Percentiles rank a stretch among this genome's conserved stretches.
phyloP scores from a whole-genome alignment of 192 early-diverging fungal species.

The Rhizoclosmatium sp. region DNA sequence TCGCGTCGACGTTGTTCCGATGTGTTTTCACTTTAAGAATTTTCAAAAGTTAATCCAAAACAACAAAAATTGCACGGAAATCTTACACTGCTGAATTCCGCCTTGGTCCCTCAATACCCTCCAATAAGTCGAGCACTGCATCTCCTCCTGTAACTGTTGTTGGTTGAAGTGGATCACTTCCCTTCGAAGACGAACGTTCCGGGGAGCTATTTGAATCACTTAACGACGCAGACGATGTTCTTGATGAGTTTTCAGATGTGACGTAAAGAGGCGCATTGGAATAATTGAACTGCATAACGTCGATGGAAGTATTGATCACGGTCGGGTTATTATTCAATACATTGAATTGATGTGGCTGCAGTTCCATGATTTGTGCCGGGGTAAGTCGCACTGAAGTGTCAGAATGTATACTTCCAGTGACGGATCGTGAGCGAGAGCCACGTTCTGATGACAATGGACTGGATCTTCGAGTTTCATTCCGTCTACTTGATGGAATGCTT shows the following conservation, averaged over 20 bases:
- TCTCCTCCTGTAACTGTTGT: background rate
- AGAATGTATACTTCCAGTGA: background rate
- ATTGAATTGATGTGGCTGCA: background rate
- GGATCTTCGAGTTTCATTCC: background rate
- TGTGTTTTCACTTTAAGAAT: no score
- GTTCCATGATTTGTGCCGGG: slow-evolving; percentile 2
- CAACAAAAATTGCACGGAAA: background rate
- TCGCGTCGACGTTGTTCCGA: background rate
- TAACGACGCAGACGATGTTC: background rate
- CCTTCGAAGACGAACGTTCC: background rate
- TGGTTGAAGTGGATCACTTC: background rate
- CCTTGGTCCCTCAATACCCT: background rate
- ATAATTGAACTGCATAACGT: background rate
- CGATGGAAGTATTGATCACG: background rate
- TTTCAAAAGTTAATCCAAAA: background rate
- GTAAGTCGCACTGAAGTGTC: background rate
- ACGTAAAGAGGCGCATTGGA: background rate
- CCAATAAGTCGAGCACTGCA: background rate
- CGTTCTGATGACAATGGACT: background rate
- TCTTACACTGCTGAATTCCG: background rate
- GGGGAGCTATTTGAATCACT: background rate
- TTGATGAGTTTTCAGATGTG: background rate
- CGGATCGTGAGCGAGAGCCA: background rate
- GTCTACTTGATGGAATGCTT: no score
- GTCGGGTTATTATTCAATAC: background rate